These are phyloP conservation scores for Papiliotrema laurentii DNA, from an alignment of 1,284 basidiomycete species.

Conservation along the genomic window DNA sequence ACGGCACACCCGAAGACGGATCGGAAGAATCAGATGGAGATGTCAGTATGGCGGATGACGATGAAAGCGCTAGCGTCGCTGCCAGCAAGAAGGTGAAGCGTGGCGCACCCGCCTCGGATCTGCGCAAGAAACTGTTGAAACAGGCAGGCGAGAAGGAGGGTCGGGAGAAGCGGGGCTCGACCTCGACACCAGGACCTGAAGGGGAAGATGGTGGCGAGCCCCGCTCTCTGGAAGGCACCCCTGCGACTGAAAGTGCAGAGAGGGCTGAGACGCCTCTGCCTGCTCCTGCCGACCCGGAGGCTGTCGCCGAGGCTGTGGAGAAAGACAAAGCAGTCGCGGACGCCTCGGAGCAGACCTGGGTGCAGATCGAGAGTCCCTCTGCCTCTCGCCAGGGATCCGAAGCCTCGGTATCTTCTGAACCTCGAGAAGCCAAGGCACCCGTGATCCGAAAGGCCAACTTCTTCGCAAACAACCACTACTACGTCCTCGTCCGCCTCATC, in stretches of 20 bases:
- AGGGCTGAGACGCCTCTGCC: constrained; percentile 35
- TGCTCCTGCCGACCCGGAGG: constrained; percentile 37
- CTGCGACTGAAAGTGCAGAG: constrained; percentile 28
- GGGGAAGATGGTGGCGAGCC: constrained; percentile 13
- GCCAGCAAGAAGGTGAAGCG: constrained; percentile 33
- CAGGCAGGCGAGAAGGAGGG: constrained; percentile 59
- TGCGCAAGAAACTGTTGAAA: constrained; percentile 72
- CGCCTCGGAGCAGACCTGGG: constrained; percentile 50
- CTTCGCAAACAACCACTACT: constrained; percentile 90
- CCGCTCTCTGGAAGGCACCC: constrained; percentile 27
- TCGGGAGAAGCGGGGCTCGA: constrained; percentile 53
- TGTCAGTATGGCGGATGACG: constrained; percentile 46
- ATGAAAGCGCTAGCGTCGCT: constrained; percentile 50
- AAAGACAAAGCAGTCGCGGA: constrained; percentile 40
- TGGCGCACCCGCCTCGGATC: constrained; percentile 57
- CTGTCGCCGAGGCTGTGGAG: constrained; percentile 45
- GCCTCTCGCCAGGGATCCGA: constrained; percentile 20
- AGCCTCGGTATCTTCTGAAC: constrained; percentile 5
- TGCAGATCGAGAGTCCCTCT: constrained; percentile 45
- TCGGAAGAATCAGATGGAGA: constrained; percentile 55
- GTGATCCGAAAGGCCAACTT: constrained; percentile 55
- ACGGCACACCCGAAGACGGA: constrained; percentile 56
- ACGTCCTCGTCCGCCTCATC: constrained; percentile 78
- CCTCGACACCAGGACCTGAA: constrained; percentile 35
- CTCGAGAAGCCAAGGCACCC: constrained; percentile 13